Conservation (phyloP, 345 rosid genomes). For the Salix brachista region DNA sequence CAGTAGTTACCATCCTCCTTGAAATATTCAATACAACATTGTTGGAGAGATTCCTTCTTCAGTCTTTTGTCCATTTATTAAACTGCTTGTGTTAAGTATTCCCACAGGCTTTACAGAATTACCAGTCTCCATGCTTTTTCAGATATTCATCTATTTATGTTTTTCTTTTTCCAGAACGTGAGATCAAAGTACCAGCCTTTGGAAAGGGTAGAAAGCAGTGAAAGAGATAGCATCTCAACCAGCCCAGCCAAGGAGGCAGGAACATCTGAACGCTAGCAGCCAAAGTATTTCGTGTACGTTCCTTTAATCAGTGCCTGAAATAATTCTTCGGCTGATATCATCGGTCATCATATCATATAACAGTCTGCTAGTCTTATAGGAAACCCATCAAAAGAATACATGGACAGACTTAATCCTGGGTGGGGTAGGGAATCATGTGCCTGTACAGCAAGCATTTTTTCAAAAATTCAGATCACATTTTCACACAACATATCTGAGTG, state of each 20-base stretch:
- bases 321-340: neutral
- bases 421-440: neutral
- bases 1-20: neutral
- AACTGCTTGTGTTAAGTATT: neutral
- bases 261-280: neutral
- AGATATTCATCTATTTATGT: neutral
- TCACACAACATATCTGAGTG: neutral
- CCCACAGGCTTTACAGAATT: neutral
- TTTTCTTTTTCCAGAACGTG: slow-evolving; percentile 51
- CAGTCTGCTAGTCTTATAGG: neutral
- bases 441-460: neutral
- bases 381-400: neutral
- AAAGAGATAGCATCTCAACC: slow-evolving; percentile 11
- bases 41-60: neutral
- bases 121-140: neutral
- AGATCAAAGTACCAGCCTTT: slow-evolving; percentile 46
- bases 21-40: neutral
- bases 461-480: neutral
- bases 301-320: neutral
- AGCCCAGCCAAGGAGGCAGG: slow-evolving; percentile 4
- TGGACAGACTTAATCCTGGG: neutral
- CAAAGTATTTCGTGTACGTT: neutral
- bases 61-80: neutral
- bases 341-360: neutral
- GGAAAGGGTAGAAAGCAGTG: slow-evolving; percentile 18